A percentile compares a stretch with the other conserved stretches of the same genome.
Evolutionary conservation across 495 filamentous ascomycete species (phyloP).

Genomic region (Neurospora sp.): DNA sequence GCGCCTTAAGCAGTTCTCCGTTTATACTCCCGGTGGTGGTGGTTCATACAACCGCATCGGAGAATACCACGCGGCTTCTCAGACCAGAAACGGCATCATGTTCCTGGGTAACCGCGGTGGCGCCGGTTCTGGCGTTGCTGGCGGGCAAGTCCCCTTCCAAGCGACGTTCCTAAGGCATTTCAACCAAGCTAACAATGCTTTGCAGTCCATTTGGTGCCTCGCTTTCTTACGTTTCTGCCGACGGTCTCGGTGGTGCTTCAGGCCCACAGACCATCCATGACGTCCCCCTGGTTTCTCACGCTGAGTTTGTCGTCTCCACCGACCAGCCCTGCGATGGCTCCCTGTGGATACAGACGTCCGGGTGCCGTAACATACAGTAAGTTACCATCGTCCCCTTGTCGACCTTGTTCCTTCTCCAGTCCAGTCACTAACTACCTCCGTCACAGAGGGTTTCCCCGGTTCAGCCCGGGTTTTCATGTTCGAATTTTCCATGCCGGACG

Average conservation of each 20-base stretch:
- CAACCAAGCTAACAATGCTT: no score
- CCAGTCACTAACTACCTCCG: neutral
- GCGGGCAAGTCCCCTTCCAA: conserved; percentile 32
- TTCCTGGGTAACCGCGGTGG: conserved; percentile 60
- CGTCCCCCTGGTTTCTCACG: conserved; percentile 39
- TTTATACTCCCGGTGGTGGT: conserved; percentile 39
- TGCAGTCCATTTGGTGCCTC: conserved; percentile 49
- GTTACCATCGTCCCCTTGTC: rapidly evolving
- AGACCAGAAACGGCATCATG: conserved; percentile 43
- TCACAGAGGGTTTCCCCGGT: conserved; percentile 48
- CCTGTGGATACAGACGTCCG: conserved; percentile 48
- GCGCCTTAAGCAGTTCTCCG: conserved; percentile 50
- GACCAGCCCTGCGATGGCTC: conserved; percentile 44
- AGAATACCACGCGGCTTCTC: conserved; percentile 46
- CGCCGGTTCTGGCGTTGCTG: conserved; percentile 46
- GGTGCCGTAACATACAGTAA: conserved; percentile 45
- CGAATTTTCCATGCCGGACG: conserved; percentile 57
- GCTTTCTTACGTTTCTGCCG: conserved; percentile 46
- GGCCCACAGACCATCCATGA: conserved; percentile 41
- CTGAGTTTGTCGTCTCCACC: conserved; percentile 53
- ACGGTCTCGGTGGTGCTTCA: conserved; percentile 39
- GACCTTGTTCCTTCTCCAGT: neutral
- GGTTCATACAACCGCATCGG: conserved; percentile 23
- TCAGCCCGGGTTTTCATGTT: conserved; percentile 54
- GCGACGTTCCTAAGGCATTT: no score